These are phyloP conservation scores for Hanseniaspora jakobsenii DNA, from an alignment of 805 yeast genomes.

Conservation along the genomic window DNA sequence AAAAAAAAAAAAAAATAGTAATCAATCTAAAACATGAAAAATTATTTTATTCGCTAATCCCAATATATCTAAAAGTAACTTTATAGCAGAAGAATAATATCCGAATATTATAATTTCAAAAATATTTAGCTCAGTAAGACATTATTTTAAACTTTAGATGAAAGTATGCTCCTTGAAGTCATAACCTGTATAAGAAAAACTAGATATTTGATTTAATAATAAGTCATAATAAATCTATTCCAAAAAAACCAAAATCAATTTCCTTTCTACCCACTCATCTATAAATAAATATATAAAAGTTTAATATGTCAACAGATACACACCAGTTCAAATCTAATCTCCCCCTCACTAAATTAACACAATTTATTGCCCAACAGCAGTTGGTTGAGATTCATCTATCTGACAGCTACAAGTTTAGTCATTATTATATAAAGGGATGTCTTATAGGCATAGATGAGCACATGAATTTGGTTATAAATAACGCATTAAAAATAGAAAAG, in stretches of 20 bases:
- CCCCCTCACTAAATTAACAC: not conserved
- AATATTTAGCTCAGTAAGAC: too few relatives aligned
- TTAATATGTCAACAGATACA: not conserved
- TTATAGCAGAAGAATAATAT: too few relatives aligned
- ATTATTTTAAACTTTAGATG: too few relatives aligned
- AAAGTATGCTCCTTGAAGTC: too few relatives aligned
- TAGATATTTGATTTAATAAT: not conserved
- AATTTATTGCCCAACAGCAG: not conserved
- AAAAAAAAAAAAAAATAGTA: too few relatives aligned
- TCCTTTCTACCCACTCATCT: not conserved
- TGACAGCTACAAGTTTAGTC: constrained; percentile 1
- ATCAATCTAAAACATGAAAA: too few relatives aligned
- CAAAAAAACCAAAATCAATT: not conserved
- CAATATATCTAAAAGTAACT: too few relatives aligned
- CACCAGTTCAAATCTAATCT: not conserved
- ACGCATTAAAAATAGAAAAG: constrained; percentile 45
- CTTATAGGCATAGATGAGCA: constrained; percentile 93
- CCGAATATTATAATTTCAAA: too few relatives aligned
- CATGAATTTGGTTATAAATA: constrained; percentile 68
- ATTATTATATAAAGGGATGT: constrained; percentile 44
- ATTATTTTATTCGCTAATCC: too few relatives aligned
- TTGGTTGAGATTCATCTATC: constrained; percentile 1
- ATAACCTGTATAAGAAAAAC: too few relatives aligned
- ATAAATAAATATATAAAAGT: too few relatives aligned
- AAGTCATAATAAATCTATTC: not conserved